Conservation (phyloP, 257 asterid species). For the Capsicum rhomboideum region DNA sequence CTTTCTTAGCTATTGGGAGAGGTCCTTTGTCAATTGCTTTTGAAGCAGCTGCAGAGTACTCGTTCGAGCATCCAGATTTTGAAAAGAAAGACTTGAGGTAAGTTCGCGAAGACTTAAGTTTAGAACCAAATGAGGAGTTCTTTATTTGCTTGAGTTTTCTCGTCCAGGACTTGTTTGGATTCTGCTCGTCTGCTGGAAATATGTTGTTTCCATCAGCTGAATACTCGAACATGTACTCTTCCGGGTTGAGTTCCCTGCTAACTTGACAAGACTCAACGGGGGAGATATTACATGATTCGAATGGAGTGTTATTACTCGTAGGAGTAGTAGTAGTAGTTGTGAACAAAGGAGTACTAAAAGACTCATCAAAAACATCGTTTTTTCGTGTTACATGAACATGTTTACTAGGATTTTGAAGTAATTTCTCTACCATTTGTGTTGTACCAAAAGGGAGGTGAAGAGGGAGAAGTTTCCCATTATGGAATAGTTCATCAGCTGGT, state of each 20-base stretch:
- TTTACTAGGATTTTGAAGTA: conserved; percentile 26
- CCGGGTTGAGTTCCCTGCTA: conserved; percentile 51
- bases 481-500: conserved; percentile 85
- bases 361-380: conserved; percentile 12
- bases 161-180: conserved; percentile 37
- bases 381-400: conserved; percentile 1
- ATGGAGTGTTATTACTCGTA: conserved; percentile 41
- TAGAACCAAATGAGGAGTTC: conserved; percentile 30
- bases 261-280: conserved; percentile 62
- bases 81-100: conserved; percentile 57
- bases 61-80: conserved; percentile 54
- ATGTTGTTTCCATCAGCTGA: conserved; percentile 6
- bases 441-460: conserved; percentile 86
- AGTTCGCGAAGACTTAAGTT: conserved; percentile 49
- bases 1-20: conserved; percentile 15
- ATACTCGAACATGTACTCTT: conserved; percentile 32
- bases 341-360: conserved; percentile 50
- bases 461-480: conserved; percentile 89
- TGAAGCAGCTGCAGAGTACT: conserved; percentile 22
- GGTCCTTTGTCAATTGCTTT: conserved; percentile 4
- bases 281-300: conserved; percentile 60
- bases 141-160: conserved; percentile 38
- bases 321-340: conserved; percentile 30
- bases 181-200: background rate
- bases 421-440: conserved; percentile 65